phyloP scores from a whole-genome alignment of 2,329 filamentous ascomycete genomes.

The Cytospora chrysosperma region DNA sequence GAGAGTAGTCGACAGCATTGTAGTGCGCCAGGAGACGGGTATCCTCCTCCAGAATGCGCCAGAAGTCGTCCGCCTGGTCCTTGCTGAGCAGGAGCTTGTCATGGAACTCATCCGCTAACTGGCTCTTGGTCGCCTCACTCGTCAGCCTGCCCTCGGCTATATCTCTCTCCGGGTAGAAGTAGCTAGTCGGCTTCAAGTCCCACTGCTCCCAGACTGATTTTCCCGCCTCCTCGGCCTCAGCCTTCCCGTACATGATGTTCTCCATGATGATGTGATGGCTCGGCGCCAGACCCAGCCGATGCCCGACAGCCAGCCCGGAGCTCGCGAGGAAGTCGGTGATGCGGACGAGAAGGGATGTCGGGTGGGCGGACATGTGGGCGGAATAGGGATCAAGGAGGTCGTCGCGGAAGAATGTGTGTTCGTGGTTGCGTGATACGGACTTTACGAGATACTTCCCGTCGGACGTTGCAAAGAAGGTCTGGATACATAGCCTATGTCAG shows the following conservation, averaged over 20 bases:
- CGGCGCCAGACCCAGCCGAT: slow-evolving; percentile 58
- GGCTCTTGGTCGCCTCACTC: slow-evolving; percentile 63
- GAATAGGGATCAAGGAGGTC: slow-evolving; percentile 66
- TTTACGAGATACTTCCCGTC: slow-evolving; percentile 71
- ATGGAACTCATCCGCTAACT: slow-evolving; percentile 65
- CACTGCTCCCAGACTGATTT: slow-evolving; percentile 63
- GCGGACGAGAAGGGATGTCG: slow-evolving; percentile 63
- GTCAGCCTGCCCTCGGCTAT: slow-evolving; percentile 63
- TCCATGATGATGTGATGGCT: slow-evolving; percentile 78
- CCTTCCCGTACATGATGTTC: slow-evolving; percentile 65
- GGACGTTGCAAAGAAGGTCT: slow-evolving; percentile 68
- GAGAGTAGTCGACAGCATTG: slow-evolving; percentile 73
- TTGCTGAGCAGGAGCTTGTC: slow-evolving; percentile 61
- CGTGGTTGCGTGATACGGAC: slow-evolving; percentile 66
- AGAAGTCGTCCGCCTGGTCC: slow-evolving; percentile 55
- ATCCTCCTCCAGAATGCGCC: slow-evolving; percentile 56
- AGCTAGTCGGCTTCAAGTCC: slow-evolving; percentile 71
- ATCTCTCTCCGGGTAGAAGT: slow-evolving; percentile 75
- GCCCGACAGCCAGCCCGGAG: slow-evolving; percentile 56
- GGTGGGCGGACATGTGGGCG: slow-evolving; percentile 60
- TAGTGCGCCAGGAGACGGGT: slow-evolving; percentile 60
- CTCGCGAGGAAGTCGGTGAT: slow-evolving; percentile 69
- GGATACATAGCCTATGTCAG: background rate
- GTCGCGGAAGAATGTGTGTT: slow-evolving; percentile 67
- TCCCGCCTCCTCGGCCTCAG: slow-evolving; percentile 37